These are phyloP conservation scores for Phytophthora aleatoria DNA, from an alignment of 352 stramenopile genomes.

Conservation along the genomic window DNA sequence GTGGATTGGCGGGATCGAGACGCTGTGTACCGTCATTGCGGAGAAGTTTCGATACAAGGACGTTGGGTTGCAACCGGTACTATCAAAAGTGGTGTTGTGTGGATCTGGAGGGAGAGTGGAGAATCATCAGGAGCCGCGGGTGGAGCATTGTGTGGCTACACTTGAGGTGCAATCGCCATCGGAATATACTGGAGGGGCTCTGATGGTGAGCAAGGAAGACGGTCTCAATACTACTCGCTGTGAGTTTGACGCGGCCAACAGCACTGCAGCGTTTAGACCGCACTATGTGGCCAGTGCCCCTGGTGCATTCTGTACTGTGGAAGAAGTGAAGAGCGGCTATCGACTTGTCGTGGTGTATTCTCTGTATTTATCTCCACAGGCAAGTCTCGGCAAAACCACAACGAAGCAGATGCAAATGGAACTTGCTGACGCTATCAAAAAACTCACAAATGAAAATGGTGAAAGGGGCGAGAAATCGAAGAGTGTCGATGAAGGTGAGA, in stretches of 20 bases:
- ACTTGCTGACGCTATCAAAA: conserved; percentile 1
- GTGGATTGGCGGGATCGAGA: conserved; percentile 9
- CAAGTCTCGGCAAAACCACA: background rate
- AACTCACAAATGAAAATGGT: background rate
- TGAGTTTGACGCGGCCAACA: conserved; percentile 4
- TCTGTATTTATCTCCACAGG: conserved; percentile 2
- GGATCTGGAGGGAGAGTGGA: conserved; percentile 1
- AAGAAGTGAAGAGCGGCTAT: conserved; percentile 15
- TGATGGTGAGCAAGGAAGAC: conserved; percentile 1
- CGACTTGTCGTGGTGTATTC: conserved; percentile 4
- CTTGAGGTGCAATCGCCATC: conserved; percentile 15
- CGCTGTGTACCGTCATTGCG: conserved; percentile 4
- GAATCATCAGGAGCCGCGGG: background rate
- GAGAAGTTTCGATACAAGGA: conserved; percentile 13
- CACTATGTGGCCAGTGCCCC: conserved; percentile 13
- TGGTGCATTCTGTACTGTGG: conserved; percentile 3
- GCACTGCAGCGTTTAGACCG: conserved; percentile 3
- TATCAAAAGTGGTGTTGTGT: conserved; percentile 15
- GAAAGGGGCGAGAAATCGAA: background rate
- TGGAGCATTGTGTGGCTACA: conserved; percentile 5
- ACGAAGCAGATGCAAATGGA: background rate
- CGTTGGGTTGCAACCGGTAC: background rate
- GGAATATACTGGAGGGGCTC: conserved; percentile 6
- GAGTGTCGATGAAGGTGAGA: background rate
- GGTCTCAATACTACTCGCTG: background rate